These are phyloP conservation scores for Nakazawaea wyomingensis DNA, from an alignment of 805 yeast genomes.

Conservation along the genomic window DNA sequence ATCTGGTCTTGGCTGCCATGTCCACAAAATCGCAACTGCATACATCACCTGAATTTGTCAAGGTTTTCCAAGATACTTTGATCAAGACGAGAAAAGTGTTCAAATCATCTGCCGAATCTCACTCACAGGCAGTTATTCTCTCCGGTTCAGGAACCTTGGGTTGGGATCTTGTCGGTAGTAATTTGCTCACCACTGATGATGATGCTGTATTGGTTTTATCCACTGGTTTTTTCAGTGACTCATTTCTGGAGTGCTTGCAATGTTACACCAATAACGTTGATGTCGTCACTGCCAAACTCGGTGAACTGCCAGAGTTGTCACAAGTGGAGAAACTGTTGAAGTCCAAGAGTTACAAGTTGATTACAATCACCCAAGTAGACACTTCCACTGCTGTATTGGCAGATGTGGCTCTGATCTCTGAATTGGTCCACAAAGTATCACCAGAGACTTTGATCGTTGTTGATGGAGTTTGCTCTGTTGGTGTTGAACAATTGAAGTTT, in stretches of 20 bases:
- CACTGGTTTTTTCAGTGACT: constrained; percentile 87
- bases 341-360: constrained; percentile 49
- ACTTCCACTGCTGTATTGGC: constrained; percentile 92
- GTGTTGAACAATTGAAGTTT: constrained; percentile 79
- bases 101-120: constrained; percentile 50
- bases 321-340: constrained; percentile 52
- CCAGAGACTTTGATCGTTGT: constrained; percentile 83
- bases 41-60: constrained; percentile 78
- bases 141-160: constrained; percentile 94
- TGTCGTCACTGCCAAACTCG: constrained; percentile 65
- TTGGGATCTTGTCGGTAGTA: constrained; percentile 86
- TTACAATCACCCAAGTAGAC: constrained; percentile 92
- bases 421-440: constrained; percentile 52
- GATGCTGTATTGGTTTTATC: constrained; percentile 78
- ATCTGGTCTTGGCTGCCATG: constrained; percentile 73
- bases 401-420: constrained; percentile 60
- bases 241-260: constrained; percentile 69
- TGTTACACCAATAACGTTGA: constrained; percentile 77
- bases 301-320: constrained; percentile 58
- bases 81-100: constrained; percentile 67
- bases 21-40: constrained; percentile 84
- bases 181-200: constrained; percentile 52
- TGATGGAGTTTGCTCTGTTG: constrained; percentile 95
- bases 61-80: constrained; percentile 65
- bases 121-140: constrained; percentile 76